A percentile compares a stretch with the other conserved stretches of the same genome.
phyloP scores from a whole-genome alignment of 768 basidiomycete species.

The Pulveroboletus sp. region DNA sequence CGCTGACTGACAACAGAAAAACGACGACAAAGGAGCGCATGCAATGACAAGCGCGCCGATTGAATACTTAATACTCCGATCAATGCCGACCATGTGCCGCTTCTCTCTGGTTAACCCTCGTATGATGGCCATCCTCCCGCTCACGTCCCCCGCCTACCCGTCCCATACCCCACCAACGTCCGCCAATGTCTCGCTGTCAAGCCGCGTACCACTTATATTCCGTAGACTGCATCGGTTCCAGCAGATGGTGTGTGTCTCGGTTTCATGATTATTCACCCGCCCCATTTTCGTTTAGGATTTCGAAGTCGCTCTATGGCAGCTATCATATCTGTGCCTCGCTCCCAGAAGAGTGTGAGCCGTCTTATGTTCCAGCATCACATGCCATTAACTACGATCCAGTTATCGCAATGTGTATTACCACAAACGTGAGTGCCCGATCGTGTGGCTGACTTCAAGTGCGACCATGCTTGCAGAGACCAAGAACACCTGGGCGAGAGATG shows the following conservation, averaged over 20 bases:
- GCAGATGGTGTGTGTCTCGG: conserved; percentile 62
- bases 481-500: conserved; percentile 97
- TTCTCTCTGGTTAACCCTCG: not conserved
- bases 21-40: conserved; percentile 10
- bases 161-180: conserved; percentile 15
- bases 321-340: conserved; percentile 89
- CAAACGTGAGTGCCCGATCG: conserved; percentile 60
- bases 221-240: conserved; percentile 75
- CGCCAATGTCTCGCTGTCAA: conserved; percentile 29
- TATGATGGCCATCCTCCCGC: conserved; percentile 31
- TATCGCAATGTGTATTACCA: conserved; percentile 98
- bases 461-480: conserved; percentile 69
- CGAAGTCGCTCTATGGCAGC: conserved; percentile 93
- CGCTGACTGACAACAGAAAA: conserved; percentile 9
- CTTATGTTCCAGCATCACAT: not conserved
- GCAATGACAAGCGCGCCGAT: conserved; percentile 9
- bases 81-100: conserved; percentile 22
- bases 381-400: conserved; percentile 35
- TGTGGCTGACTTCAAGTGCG: not conserved
- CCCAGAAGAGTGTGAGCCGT: conserved; percentile 80
- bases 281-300: conserved; percentile 64
- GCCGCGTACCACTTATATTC: conserved; percentile 76
- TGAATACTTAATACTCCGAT: conserved; percentile 15
- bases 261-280: not conserved
- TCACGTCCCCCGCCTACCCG: conserved; percentile 26